phyloP scores from a whole-genome alignment of 768 basidiomycete genomes.

The Leccinum fibrillosum region DNA sequence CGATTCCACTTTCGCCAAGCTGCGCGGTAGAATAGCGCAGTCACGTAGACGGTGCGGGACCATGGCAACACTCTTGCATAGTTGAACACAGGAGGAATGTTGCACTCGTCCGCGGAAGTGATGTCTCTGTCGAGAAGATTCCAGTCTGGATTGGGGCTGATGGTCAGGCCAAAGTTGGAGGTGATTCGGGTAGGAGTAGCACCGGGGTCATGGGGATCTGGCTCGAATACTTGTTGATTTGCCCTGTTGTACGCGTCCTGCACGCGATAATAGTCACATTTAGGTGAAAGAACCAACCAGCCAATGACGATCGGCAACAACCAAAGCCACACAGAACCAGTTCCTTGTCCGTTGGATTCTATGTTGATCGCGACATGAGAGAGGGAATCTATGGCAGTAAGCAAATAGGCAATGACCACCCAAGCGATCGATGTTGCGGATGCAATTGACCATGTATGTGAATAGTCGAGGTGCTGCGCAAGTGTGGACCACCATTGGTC shows the following conservation, averaged over 20 bases:
- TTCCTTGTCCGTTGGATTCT: slow-evolving; percentile 34
- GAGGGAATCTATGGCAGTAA: background rate
- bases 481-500: too few species aligned
- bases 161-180: background rate
- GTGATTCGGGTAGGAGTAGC: background rate
- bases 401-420: too few species aligned
- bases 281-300: background rate
- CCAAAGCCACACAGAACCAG: slow-evolving; percentile 41
- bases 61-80: background rate
- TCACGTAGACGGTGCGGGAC: background rate
- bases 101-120: background rate
- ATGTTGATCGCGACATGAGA: slow-evolving; percentile 16
- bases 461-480: too few species aligned
- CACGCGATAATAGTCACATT: slow-evolving; percentile 17
- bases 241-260: slow-evolving; percentile 7
- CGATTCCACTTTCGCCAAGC: background rate
- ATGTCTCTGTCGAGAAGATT: background rate
- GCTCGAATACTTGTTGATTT: background rate
- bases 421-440: too few species aligned
- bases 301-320: slow-evolving; percentile 13
- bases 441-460: too few species aligned
- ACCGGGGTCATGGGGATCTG: background rate
- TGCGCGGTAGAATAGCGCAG: slow-evolving; percentile 6
- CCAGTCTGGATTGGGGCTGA: background rate
- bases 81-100: background rate